These are phyloP conservation scores for Fomitopsis schrenkii DNA, from an alignment of 1,284 basidiomycete genomes.

Conservation along the genomic window DNA sequence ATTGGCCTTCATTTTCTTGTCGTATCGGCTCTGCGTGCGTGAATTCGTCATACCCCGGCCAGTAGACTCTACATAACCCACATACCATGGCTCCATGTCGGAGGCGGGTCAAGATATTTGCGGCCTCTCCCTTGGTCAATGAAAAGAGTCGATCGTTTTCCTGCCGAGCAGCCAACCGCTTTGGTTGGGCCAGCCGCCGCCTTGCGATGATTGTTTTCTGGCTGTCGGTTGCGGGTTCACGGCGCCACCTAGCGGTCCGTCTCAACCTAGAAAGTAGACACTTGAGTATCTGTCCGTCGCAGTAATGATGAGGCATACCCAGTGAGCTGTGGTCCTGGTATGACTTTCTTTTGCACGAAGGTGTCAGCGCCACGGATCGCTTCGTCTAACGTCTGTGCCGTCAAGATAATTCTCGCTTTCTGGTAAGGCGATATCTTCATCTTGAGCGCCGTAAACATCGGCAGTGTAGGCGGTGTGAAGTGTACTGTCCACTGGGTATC, in stretches of 20 bases:
- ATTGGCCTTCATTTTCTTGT: slow-evolving; percentile 45
- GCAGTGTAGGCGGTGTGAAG: slow-evolving; percentile 52
- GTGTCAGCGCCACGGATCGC: slow-evolving; percentile 70
- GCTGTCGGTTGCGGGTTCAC: slow-evolving; percentile 54
- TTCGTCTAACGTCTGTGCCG: slow-evolving; percentile 46
- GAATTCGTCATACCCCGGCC: not conserved
- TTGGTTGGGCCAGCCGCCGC: slow-evolving; percentile 41
- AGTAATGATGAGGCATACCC: slow-evolving; percentile 35
- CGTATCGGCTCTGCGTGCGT: slow-evolving; percentile 46
- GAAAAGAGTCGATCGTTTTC: slow-evolving; percentile 14
- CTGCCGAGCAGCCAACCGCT: slow-evolving; percentile 9
- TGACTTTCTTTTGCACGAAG: slow-evolving; percentile 52
- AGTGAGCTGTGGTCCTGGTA: slow-evolving; percentile 40
- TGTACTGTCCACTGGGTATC: slow-evolving; percentile 38
- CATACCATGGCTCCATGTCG: slow-evolving; percentile 73
- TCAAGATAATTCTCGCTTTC: slow-evolving; percentile 49
- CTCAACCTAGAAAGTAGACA: slow-evolving; percentile 41
- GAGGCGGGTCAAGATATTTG: slow-evolving; percentile 71
- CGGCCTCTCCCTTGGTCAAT: slow-evolving; percentile 77
- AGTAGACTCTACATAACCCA: not conserved
- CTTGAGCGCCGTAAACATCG: slow-evolving; percentile 38
- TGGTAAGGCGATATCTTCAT: slow-evolving; percentile 53
- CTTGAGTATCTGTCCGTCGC: not conserved
- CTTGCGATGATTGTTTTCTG: slow-evolving; percentile 67
- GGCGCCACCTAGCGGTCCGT: slow-evolving; percentile 74